phyloP scores from a whole-genome alignment of 75 land plant species.

The Picea glauca region DNA sequence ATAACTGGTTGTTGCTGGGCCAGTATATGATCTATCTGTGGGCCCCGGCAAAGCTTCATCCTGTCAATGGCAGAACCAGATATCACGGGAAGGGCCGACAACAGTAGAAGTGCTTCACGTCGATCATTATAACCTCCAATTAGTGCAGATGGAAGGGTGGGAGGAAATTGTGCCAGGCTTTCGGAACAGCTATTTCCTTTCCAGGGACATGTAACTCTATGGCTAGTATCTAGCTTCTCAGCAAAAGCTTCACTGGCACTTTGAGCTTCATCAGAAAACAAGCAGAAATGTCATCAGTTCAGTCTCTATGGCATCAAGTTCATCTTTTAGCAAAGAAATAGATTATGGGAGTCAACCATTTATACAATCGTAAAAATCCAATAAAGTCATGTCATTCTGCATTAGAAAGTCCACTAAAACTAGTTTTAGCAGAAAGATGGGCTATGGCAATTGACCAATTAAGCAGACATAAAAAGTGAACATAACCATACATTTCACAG shows the following conservation, averaged over 20 bases:
- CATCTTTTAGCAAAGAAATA: not conserved
- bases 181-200: constrained; percentile 87
- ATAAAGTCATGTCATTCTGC: no score
- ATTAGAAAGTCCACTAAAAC: no score
- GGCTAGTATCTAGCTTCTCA: constrained; percentile 68
- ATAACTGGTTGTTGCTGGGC: constrained; percentile 33
- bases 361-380: not conserved
- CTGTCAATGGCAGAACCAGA: constrained; percentile 74
- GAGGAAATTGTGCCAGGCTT: constrained; percentile 85
- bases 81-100: constrained; percentile 68
- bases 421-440: no score
- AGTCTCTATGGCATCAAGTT: not conserved
- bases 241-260: constrained; percentile 57
- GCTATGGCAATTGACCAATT: no score
- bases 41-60: constrained; percentile 58
- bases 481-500: no score
- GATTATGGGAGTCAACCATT: not conserved
- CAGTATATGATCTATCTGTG: constrained; percentile 74
- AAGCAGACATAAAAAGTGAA: no score
- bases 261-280: constrained; percentile 33
- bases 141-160: constrained; percentile 75
- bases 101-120: constrained; percentile 86
- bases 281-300: not conserved
- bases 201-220: constrained; percentile 78
- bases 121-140: constrained; percentile 87